A percentile compares a stretch with the other conserved stretches of the same genome.
Evolutionary conservation across 2,329 filamentous ascomycete species (phyloP).

Genomic region (Neopestalotiopsis sp.): DNA sequence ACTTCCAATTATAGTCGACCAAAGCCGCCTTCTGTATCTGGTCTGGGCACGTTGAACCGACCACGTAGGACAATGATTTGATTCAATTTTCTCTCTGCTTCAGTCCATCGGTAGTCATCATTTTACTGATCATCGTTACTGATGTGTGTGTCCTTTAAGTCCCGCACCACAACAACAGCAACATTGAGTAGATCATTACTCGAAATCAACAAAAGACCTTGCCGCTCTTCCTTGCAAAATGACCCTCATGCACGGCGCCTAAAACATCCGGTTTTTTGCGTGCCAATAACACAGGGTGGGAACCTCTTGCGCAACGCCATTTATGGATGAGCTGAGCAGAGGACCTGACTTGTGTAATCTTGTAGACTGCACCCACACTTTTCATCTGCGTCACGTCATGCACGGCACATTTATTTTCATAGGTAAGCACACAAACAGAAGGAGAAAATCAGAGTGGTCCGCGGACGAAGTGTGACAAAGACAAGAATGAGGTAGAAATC

Average conservation of each 20-base stretch:
- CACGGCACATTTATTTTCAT: background rate
- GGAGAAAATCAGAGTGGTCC: background rate
- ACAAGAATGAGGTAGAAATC: background rate
- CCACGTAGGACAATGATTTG: background rate
- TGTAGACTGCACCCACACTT: background rate
- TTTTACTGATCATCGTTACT: background rate
- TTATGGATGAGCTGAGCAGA: background rate
- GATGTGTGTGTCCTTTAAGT: background rate
- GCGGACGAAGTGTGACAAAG: too few species aligned
- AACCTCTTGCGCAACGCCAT: background rate
- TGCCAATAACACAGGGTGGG: background rate
- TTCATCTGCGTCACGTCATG: background rate
- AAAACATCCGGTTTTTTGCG: background rate
- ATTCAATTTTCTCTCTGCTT: background rate
- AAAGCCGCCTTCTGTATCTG: background rate
- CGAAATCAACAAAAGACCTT: background rate
- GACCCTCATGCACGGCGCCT: constrained; percentile 2
- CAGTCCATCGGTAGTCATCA: background rate
- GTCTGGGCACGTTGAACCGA: background rate
- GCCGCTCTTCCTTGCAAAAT: background rate
- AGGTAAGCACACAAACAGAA: background rate
- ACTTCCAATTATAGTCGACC: background rate
- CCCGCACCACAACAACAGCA: background rate
- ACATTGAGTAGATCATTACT: background rate
- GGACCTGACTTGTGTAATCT: background rate